These are phyloP conservation scores for Amanita subjunquillea DNA, from an alignment of 768 basidiomycete species.

Conservation along the genomic window DNA sequence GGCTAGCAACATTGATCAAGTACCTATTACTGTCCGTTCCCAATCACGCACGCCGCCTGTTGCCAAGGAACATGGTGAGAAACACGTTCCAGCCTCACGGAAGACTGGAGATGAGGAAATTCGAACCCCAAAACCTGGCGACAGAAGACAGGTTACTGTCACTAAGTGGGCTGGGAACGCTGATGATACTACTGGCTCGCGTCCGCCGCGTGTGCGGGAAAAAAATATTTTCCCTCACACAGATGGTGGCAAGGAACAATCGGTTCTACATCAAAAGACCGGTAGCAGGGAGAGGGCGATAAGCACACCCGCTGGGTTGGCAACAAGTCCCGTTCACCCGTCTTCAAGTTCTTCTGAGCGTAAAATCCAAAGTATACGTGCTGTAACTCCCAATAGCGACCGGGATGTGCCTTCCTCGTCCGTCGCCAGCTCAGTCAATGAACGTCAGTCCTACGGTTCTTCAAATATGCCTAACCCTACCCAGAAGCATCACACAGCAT, in stretches of 20 bases:
- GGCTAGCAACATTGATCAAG: not conserved
- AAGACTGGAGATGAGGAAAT: conserved; percentile 19
- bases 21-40: not conserved
- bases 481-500: conserved; percentile 22
- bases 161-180: conserved; percentile 7
- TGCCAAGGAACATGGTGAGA: conserved; percentile 24
- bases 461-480: conserved; percentile 18
- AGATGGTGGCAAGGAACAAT: not conserved
- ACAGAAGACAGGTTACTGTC: conserved; percentile 39
- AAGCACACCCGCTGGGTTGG: not conserved
- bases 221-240: not conserved
- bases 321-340: not conserved
- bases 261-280: not conserved
- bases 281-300: conserved; percentile 3
- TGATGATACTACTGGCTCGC: not conserved
- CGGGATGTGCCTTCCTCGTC: conserved; percentile 9
- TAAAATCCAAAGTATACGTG: not conserved
- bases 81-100: conserved; percentile 25
- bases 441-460: conserved; percentile 15
- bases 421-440: conserved; percentile 13
- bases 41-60: conserved; percentile 23
- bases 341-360: conserved; percentile 1
- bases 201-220: not conserved
- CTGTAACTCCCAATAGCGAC: not conserved
- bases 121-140: conserved; percentile 18